Conservation (phyloP, 768 basidiomycete species). For the Pisolithus albus region DNA sequence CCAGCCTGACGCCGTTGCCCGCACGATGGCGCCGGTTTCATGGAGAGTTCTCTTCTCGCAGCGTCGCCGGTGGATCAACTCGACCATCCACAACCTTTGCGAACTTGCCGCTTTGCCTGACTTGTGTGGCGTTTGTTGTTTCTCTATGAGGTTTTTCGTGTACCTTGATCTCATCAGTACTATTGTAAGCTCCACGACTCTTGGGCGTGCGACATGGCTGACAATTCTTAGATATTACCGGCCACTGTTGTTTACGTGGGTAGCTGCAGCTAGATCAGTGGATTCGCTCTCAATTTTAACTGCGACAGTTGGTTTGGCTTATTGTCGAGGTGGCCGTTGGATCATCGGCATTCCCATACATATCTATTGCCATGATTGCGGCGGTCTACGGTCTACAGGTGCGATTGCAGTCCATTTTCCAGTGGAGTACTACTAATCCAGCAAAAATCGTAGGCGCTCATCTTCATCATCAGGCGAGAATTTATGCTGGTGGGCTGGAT, state of each 20-base stretch:
- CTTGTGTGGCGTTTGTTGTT: conserved; percentile 62
- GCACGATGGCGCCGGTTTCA: conserved; percentile 58
- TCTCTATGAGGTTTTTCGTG: conserved; percentile 71
- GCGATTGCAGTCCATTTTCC: background rate
- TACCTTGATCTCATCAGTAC: conserved; percentile 62
- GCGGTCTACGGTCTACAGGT: conserved; percentile 67
- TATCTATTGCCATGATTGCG: conserved; percentile 61
- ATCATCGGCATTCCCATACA: conserved; percentile 47
- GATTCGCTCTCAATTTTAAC: conserved; percentile 7
- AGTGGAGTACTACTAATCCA: background rate
- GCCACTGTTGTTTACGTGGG: conserved; percentile 58
- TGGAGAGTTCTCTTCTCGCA: conserved; percentile 59
- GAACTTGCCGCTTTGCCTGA: conserved; percentile 58
- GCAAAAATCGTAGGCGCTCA: conserved; percentile 36
- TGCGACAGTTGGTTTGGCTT: conserved; percentile 47
- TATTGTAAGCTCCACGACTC: conserved; percentile 32
- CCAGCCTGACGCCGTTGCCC: conserved; percentile 54
- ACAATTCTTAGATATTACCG: conserved; percentile 40
- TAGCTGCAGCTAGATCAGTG: conserved; percentile 1
- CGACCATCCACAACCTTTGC: conserved; percentile 62
- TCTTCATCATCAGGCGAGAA: conserved; percentile 68
- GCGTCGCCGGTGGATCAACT: conserved; percentile 70
- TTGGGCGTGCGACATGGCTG: background rate
- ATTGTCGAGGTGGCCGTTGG: conserved; percentile 51
- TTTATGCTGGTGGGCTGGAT: conserved; percentile 75